Conservation (phyloP, 2,329 filamentous ascomycete genomes). For the Penicillium occitanis region DNA sequence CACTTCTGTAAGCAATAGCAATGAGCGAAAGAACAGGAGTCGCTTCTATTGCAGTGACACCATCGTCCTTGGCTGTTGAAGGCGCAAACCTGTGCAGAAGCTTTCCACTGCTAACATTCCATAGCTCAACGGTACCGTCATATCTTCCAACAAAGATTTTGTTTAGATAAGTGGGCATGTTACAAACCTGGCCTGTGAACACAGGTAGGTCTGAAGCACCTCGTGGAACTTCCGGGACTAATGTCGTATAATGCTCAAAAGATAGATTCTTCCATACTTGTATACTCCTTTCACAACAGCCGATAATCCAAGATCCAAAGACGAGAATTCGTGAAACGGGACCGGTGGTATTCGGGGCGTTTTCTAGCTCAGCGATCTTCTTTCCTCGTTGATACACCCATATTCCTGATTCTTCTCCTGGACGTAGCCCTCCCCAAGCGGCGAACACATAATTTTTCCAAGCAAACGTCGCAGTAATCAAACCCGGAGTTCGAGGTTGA, state of each 20-base stretch:
- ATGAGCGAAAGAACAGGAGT: slow-evolving; percentile 81
- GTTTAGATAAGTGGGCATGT: slow-evolving; percentile 93
- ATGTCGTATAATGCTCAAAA: slow-evolving; percentile 85
- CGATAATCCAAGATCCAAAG: slow-evolving; percentile 90
- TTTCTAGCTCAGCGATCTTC: slow-evolving; percentile 71
- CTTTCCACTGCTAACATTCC: slow-evolving; percentile 92
- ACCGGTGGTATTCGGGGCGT: slow-evolving; percentile 63
- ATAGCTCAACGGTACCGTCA: slow-evolving; percentile 92
- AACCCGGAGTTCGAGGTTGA: slow-evolving; percentile 78
- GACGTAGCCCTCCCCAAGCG: slow-evolving; percentile 71
- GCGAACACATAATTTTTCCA: slow-evolving; percentile 86
- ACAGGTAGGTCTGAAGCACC: slow-evolving; percentile 60
- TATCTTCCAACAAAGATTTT: slow-evolving; percentile 87
- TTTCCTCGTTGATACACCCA: slow-evolving; percentile 94
- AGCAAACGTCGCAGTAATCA: slow-evolving; percentile 81
- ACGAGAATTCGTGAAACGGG: slow-evolving; percentile 75
- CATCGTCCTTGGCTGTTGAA: slow-evolving; percentile 67
- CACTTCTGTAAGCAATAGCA: slow-evolving; percentile 81
- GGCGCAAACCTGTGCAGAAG: slow-evolving; percentile 87
- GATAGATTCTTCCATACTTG: slow-evolving; percentile 86
- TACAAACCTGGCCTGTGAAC: slow-evolving; percentile 76
- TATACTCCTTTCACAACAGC: slow-evolving; percentile 70
- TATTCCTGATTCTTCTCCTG: slow-evolving; percentile 59
- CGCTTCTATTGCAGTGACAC: slow-evolving; percentile 83
- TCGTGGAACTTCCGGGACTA: slow-evolving; percentile 52